Percentiles rank a stretch among this genome's conserved stretches.
These are phyloP conservation scores for Lasiosphaeria hispida DNA, from an alignment of 495 filamentous ascomycete species.

Conservation along the genomic window DNA sequence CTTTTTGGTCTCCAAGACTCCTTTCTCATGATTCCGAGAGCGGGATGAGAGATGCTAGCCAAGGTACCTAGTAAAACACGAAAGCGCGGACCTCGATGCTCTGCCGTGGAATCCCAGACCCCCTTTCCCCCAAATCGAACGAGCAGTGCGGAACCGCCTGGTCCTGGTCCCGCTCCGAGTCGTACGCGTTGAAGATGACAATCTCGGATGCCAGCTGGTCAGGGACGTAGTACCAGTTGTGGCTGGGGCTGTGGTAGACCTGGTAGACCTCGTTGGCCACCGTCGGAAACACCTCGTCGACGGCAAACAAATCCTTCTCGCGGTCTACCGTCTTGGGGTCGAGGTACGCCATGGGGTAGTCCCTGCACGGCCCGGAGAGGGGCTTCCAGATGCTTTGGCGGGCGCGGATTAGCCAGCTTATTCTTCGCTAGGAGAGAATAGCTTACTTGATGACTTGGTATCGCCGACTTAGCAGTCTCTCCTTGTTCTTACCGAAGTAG, in stretches of 20 bases:
- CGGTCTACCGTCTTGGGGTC: not conserved
- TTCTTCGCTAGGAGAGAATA: too few species aligned
- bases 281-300: conserved; percentile 2
- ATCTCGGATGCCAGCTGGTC: conserved; percentile 1
- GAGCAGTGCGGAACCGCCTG: not conserved
- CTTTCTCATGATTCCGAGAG: too few species aligned
- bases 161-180: not conserved
- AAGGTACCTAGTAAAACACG: conserved; percentile 1
- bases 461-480: not conserved
- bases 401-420: too few species aligned
- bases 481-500: not conserved
- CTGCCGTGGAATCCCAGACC: conserved; percentile 1
- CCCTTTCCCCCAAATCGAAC: not conserved
- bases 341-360: not conserved
- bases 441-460: conserved; percentile 3
- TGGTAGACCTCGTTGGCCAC: conserved; percentile 1
- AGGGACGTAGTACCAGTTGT: not conserved
- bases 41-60: too few species aligned
- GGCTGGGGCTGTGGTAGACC: conserved; percentile 1
- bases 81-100: conserved; percentile 4
- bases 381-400: conserved; percentile 7
- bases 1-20: too few species aligned
- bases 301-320: not conserved
- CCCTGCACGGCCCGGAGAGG: not conserved
- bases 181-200: conserved; percentile 2